These are phyloP conservation scores for Chernovozyma sophiae-reginae DNA, from an alignment of 1,139 yeast species.

Conservation along the genomic window DNA sequence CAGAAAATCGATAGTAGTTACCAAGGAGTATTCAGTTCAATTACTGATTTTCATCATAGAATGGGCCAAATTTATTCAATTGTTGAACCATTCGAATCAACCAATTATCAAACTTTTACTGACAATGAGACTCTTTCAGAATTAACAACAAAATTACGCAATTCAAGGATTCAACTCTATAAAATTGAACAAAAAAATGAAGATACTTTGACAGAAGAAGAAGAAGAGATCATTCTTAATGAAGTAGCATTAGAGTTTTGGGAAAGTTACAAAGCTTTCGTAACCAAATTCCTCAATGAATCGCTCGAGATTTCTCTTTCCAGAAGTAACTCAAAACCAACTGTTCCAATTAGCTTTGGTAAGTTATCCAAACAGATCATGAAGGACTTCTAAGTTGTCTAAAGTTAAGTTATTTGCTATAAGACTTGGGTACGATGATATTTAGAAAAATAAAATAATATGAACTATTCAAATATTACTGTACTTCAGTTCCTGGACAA, in stretches of 20 bases:
- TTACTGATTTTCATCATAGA: background rate
- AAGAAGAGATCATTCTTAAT: constrained; percentile 6
- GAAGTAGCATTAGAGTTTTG: constrained; percentile 5
- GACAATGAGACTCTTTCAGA: background rate
- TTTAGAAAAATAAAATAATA: too few relatives aligned
- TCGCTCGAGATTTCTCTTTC: constrained; percentile 3
- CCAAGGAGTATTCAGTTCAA: background rate
- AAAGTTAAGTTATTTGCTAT: too few relatives aligned
- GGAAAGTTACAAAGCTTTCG: constrained; percentile 6
- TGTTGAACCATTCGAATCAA: background rate
- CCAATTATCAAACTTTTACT: background rate
- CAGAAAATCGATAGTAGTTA: background rate
- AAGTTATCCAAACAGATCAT: constrained; percentile 4
- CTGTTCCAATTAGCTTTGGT: constrained; percentile 2
- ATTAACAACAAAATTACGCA: background rate
- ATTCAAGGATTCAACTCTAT: background rate
- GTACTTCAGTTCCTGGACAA: too few relatives aligned
- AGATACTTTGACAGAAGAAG: constrained; percentile 7
- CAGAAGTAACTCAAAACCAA: background rate
- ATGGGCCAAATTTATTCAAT: background rate
- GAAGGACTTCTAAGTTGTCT: background rate
- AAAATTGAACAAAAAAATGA: background rate
- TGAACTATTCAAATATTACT: too few relatives aligned
- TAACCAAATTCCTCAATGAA: constrained; percentile 3
- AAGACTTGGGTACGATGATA: too few relatives aligned